Conservation (phyloP, 306 rosid species). For the Castanea crenata region DNA sequence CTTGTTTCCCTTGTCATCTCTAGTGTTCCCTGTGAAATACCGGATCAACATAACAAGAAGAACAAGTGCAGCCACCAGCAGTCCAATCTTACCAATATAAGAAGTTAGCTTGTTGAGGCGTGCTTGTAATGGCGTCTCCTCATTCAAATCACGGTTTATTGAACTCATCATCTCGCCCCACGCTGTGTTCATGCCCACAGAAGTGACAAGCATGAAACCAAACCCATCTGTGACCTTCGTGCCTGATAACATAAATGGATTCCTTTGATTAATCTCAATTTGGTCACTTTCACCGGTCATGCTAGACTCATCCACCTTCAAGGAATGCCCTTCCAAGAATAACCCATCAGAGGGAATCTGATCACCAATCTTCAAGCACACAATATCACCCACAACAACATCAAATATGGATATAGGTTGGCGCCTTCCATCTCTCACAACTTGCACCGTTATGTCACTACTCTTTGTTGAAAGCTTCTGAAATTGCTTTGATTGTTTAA, state of each 20-base stretch:
- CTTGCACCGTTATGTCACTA: slow-evolving; percentile 7
- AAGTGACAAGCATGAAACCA: slow-evolving; percentile 26
- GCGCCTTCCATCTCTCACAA: slow-evolving; percentile 19
- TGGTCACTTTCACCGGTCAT: slow-evolving; percentile 28
- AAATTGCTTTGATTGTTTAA: slow-evolving; percentile 24
- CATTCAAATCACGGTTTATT: slow-evolving; percentile 6
- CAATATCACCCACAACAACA: slow-evolving; percentile 19
- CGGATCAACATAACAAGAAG: slow-evolving; percentile 18
- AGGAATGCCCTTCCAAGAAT: slow-evolving; percentile 19
- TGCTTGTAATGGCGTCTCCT: slow-evolving; percentile 16
- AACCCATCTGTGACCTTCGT: slow-evolving; percentile 26
- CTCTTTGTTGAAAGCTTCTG: slow-evolving; percentile 24
- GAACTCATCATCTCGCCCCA: slow-evolving; percentile 34
- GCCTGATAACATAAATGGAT: slow-evolving; percentile 24
- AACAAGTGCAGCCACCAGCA: slow-evolving; percentile 18
- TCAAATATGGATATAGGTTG: slow-evolving; percentile 10
- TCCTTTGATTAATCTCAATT: neutral
- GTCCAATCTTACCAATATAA: slow-evolving; percentile 16
- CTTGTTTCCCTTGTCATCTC: neutral
- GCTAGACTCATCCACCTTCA: slow-evolving; percentile 29
- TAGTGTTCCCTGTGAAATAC: slow-evolving; percentile 26
- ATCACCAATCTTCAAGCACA: slow-evolving; percentile 25
- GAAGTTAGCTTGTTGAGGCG: slow-evolving; percentile 25
- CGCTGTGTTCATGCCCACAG: slow-evolving; percentile 21
- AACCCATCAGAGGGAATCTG: slow-evolving; percentile 26